Percentiles rank a stretch among this genome's conserved stretches.
Conservation (phyloP, 2,329 filamentous ascomycete species). For the Arachnomyces sp. region DNA sequence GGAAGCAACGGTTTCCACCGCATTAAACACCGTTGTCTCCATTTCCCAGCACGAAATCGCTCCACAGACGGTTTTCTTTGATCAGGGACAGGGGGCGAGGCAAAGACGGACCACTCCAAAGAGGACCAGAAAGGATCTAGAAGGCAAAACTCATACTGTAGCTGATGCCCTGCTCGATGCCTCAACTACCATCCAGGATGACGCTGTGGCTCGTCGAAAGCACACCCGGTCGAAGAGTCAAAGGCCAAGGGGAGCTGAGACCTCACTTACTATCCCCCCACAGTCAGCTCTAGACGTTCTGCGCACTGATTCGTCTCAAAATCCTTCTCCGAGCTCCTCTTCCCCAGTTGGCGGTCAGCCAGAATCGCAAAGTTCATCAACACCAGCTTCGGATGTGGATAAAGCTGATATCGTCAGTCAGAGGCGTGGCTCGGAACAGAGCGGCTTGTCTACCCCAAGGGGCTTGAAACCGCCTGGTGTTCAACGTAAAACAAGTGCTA, state of each 20-base stretch:
- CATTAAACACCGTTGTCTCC: slow-evolving; percentile 61
- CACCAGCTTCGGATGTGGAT: slow-evolving; percentile 26
- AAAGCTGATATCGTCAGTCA: slow-evolving; percentile 21
- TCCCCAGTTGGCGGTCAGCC: slow-evolving; percentile 24
- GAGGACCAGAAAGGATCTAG: slow-evolving; percentile 21
- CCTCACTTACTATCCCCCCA: slow-evolving; percentile 11
- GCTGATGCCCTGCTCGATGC: slow-evolving; percentile 86
- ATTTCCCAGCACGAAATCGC: slow-evolving; percentile 68
- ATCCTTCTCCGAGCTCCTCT: slow-evolving; percentile 28
- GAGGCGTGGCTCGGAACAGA: slow-evolving; percentile 16
- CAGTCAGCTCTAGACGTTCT: slow-evolving; percentile 17
- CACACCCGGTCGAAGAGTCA: slow-evolving; percentile 33
- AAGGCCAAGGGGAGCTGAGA: slow-evolving; percentile 25
- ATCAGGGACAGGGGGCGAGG: slow-evolving; percentile 57
- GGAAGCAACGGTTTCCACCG: slow-evolving; percentile 28
- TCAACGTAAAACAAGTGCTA: slow-evolving; percentile 44
- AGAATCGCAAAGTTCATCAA: slow-evolving; percentile 26
- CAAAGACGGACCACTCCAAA: slow-evolving; percentile 20
- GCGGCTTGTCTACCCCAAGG: slow-evolving; percentile 22
- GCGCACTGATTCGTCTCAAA: slow-evolving; percentile 19
- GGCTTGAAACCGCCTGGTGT: slow-evolving; percentile 15
- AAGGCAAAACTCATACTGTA: slow-evolving; percentile 61
- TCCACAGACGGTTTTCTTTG: slow-evolving; percentile 86
- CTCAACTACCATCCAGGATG: slow-evolving; percentile 73
- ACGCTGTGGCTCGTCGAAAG: slow-evolving; percentile 40